phyloP scores from a whole-genome alignment of 1,284 basidiomycete genomes.

The Cutaneotrichosporon arboriforme region DNA sequence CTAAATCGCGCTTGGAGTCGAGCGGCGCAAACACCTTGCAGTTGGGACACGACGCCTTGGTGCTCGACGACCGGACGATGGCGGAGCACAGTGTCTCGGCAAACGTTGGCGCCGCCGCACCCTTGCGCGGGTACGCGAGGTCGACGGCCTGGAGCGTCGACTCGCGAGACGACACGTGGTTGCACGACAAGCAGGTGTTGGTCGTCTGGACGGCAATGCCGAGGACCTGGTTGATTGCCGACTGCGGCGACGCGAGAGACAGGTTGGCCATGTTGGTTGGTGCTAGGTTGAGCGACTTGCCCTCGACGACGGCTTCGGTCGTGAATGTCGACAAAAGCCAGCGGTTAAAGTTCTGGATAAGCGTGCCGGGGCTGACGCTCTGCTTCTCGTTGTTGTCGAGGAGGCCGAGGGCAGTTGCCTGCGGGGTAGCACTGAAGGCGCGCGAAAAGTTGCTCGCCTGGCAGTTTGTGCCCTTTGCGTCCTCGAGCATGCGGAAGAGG shows the following conservation, averaged over 20 bases:
- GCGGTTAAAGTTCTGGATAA: slow-evolving; percentile 91
- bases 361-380: slow-evolving; percentile 68
- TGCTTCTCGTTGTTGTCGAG: slow-evolving; percentile 79
- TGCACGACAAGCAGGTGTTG: slow-evolving; percentile 71
- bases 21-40: slow-evolving; percentile 75
- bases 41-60: slow-evolving; percentile 76
- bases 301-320: slow-evolving; percentile 35
- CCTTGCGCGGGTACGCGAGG: slow-evolving; percentile 58
- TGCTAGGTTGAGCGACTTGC: slow-evolving; percentile 27
- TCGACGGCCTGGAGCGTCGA: slow-evolving; percentile 78
- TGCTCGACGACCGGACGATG: slow-evolving; percentile 70
- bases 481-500: slow-evolving; percentile 89
- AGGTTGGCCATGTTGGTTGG: slow-evolving; percentile 8
- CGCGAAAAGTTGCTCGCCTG: slow-evolving; percentile 96
- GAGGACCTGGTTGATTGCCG: slow-evolving; percentile 72
- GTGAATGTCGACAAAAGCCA: slow-evolving; percentile 62
- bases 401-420: slow-evolving; percentile 79
- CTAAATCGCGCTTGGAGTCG: slow-evolving; percentile 65
- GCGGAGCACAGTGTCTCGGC: slow-evolving; percentile 67
- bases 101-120: slow-evolving; percentile 49
- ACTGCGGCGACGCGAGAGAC: slow-evolving; percentile 29
- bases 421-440: slow-evolving; percentile 69
- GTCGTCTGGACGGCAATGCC: slow-evolving; percentile 69
- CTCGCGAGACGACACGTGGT: slow-evolving; percentile 63
- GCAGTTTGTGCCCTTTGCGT: slow-evolving; percentile 89